Base-by-base conservation (phyloP, 2,329 filamentous ascomycete genomes). In the Colletotrichum kahawae region DNA sequence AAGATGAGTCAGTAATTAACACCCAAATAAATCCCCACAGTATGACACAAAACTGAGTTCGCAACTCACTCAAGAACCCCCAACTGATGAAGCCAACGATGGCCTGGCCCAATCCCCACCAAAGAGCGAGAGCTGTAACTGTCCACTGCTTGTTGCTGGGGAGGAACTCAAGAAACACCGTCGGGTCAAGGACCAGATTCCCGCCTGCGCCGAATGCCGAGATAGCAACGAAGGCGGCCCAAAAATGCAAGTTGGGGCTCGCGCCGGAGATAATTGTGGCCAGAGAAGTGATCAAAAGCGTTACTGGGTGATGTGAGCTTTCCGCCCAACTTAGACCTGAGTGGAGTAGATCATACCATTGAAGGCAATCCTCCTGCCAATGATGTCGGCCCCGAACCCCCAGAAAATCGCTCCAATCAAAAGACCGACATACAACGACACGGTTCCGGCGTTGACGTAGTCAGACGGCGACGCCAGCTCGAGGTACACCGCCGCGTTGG, bases 301-400 rank as follows among this genome's bases (percentile, higher is more conserved):
- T 90, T 9, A 89, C 82, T 62, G 16, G 14, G 16, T 33, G 1
- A 9, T 13, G n/a, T 36, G n/a, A 62, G 31, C 13, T 31, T 62
- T 21, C 13, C 54, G 31, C 7, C 6, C 5, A 29, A 8, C 13
- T 14, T 34, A 5, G n/a, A 34, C 31, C 7, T 10, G 6, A 5
- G 18, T 31, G n/a, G 7, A 62, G 18, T 16, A 33, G 18, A n/a
- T 60, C 31, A 21, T 62, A 62, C 57, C 57, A 77, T 93, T 93
- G 84, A 93, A 94, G 1, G 92, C 92, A 77, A 90, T 90, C 74
- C 89, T 88, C 21, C 92, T 85, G 2, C 91, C 92, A 69, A 93
- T 90, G 29, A 93, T 87, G 78, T 93, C 92, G 12, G 91, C 91
- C 4, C 86, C 87, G 27, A 92, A 81, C 1, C 92, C 92, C 92